Evolutionary conservation across 768 basidiomycete genomes (phyloP), one percentile per base, ranked within the genome.

Genomic region (Dendrothele bispora): DNA sequence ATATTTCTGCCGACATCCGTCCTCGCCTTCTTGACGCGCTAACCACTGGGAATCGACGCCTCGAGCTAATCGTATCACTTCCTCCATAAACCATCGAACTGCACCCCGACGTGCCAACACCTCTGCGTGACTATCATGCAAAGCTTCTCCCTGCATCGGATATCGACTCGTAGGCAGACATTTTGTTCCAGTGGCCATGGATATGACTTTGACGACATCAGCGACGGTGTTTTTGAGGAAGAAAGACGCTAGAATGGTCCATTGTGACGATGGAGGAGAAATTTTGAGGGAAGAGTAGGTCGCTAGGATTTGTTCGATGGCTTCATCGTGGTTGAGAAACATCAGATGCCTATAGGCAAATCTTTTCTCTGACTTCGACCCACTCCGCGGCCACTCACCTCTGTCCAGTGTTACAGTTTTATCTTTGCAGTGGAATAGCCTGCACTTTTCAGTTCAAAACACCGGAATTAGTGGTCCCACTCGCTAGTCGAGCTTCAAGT

Each of bases 101-200:
- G 86, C 82, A 7, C 85, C 84, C 25, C 95, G 75, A 17, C 91
- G 78, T 2, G 92, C 92, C n/a, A 97, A 72, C 18, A 95, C 80
- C 65, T 98, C 95, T 8, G 95, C 95, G 63, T 98, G 95, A 43
- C 80, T 85, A 58, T 97, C 95, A 58, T 95, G 92, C 15, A 97
- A 54, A 1, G 82, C 76, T 58, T 95, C 91, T 1, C 95, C 95
- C 24, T 72, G 70, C 5, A 64, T 56, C 0, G 92, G 83, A 0
- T 92, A 69, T 45, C 75, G 76, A 3, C 60, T 56, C 4, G 67
- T 75, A 2, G 95, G 89, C 0, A 94, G 75, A 56, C 89, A 92
- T 69, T 95, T 95, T 3, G 88, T 86, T 10, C 95, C 94, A 7
- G 91, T 89, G 1, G 78, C 84, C 3, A 94, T 57, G 26, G 87